Evolutionary conservation across 2,329 filamentous ascomycete species (phyloP).

Genomic region (Diaporthe longicolla): DNA sequence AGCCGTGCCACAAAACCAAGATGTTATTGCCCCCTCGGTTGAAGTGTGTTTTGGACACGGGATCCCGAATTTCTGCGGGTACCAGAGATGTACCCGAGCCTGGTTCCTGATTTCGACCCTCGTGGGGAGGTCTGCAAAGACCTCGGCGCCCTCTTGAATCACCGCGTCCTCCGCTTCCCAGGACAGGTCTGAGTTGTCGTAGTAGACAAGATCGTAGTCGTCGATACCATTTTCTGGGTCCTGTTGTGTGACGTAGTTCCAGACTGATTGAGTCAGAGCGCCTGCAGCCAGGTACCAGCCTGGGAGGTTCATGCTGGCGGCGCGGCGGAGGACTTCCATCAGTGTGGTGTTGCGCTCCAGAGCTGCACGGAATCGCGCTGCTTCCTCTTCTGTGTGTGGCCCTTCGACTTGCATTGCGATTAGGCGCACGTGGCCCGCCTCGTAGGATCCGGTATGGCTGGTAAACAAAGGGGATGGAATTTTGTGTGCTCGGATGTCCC

Average conservation of each 20-base stretch:
- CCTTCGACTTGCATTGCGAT: slow-evolving; percentile 35
- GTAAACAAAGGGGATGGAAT: no score
- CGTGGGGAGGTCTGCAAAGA: slow-evolving; percentile 51
- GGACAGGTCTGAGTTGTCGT: slow-evolving; percentile 52
- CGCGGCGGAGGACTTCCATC: slow-evolving; percentile 40
- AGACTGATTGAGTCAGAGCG: slow-evolving; percentile 55
- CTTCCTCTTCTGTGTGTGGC: slow-evolving; percentile 38
- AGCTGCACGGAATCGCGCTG: slow-evolving; percentile 32
- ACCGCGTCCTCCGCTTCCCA: slow-evolving; percentile 54
- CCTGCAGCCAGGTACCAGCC: slow-evolving; percentile 51
- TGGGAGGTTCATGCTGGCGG: slow-evolving; percentile 38
- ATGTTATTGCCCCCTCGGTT: slow-evolving; percentile 51
- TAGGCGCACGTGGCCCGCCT: neutral
- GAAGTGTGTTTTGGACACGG: slow-evolving; percentile 50
- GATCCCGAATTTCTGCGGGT: slow-evolving; percentile 50
- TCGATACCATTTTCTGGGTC: slow-evolving; percentile 52
- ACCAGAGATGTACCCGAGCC: slow-evolving; percentile 57
- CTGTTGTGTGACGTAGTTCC: slow-evolving; percentile 51
- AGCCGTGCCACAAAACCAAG: slow-evolving; percentile 55
- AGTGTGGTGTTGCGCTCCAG: slow-evolving; percentile 41
- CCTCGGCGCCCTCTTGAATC: slow-evolving; percentile 49
- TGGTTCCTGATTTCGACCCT: slow-evolving; percentile 57
- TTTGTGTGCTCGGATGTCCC: neutral
- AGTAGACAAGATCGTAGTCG: slow-evolving; percentile 57
- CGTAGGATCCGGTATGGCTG: neutral